These are phyloP conservation scores for Chaetomiaceae sp. DNA, from an alignment of 2,329 filamentous ascomycete genomes.

Conservation along the genomic window DNA sequence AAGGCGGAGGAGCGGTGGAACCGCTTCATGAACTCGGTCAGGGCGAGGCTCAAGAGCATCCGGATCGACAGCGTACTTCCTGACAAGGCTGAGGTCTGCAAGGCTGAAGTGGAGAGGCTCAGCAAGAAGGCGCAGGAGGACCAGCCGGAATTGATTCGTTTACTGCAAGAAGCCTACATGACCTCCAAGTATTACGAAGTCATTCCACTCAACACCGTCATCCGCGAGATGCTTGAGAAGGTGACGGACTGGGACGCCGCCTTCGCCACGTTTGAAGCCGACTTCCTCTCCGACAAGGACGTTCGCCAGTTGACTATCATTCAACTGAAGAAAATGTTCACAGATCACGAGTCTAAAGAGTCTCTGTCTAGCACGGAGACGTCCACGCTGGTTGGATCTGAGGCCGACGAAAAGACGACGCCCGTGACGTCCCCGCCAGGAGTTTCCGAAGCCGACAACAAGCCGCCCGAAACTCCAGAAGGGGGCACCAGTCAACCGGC, in stretches of 20 bases:
- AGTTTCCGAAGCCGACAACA: slow-evolving; percentile 21
- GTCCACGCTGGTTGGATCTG: slow-evolving; percentile 29
- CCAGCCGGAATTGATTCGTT: slow-evolving; percentile 63
- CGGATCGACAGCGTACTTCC: slow-evolving; percentile 85
- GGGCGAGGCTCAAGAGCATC: slow-evolving; percentile 76
- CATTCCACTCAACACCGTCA: slow-evolving; percentile 82
- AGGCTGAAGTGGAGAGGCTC: slow-evolving; percentile 71
- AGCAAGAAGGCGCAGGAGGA: slow-evolving; percentile 79
- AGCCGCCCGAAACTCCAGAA: slow-evolving; percentile 20
- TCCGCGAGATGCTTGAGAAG: slow-evolving; percentile 86
- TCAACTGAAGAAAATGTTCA: slow-evolving; percentile 90
- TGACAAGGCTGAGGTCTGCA: slow-evolving; percentile 78
- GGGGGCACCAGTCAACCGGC: slow-evolving; percentile 12
- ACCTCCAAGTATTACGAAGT: slow-evolving; percentile 95
- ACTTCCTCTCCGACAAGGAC: slow-evolving; percentile 95
- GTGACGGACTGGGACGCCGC: slow-evolving; percentile 88
- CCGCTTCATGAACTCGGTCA: slow-evolving; percentile 83
- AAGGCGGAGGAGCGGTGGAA: slow-evolving; percentile 76
- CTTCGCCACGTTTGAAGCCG: slow-evolving; percentile 84
- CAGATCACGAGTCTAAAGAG: slow-evolving; percentile 79
- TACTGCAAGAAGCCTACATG: slow-evolving; percentile 85
- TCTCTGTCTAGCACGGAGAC: slow-evolving; percentile 66
- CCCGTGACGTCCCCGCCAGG: slow-evolving; percentile 33
- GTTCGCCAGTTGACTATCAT: slow-evolving; percentile 86
- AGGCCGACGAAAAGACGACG: slow-evolving; percentile 41